These are phyloP conservation scores for Phlyctochytrium bullatum DNA, from an alignment of 192 early-diverging fungal species.

Conservation along the genomic window DNA sequence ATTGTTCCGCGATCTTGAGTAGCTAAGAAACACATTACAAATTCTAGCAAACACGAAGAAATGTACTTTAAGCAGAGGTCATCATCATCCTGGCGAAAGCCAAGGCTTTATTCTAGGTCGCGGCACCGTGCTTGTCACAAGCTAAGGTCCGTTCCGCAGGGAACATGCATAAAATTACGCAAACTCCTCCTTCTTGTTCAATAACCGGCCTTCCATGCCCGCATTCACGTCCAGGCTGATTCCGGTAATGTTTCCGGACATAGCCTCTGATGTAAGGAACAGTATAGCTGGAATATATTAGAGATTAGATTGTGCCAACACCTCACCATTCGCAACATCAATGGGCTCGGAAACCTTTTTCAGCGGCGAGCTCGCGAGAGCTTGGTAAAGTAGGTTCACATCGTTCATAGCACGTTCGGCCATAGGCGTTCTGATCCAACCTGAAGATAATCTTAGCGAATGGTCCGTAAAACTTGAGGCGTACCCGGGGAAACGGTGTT, in stretches of 20 bases:
- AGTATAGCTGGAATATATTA: conserved; percentile 33
- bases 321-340: conserved; percentile 41
- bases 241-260: conserved; percentile 57
- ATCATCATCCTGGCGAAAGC: too few species aligned
- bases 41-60: too few species aligned
- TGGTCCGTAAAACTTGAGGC: not conserved
- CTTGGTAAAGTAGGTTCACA: conserved; percentile 43
- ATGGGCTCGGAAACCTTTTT: conserved; percentile 56
- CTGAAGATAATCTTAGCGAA: not conserved
- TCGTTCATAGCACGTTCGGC: conserved; percentile 47
- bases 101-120: too few species aligned
- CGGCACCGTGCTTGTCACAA: too few species aligned
- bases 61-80: too few species aligned
- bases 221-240: conserved; percentile 54
- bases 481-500: conserved; percentile 47
- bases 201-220: conserved; percentile 55
- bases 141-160: too few species aligned
- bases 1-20: too few species aligned
- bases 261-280: conserved; percentile 43
- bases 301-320: not conserved
- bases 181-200: conserved; percentile 39
- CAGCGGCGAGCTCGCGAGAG: conserved; percentile 54
- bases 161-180: too few species aligned
- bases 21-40: too few species aligned
- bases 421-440: conserved; percentile 65